Percentiles rank a stretch among this genome's conserved stretches.
Evolutionary conservation across 495 filamentous ascomycete species (phyloP).

Genomic region (Penicillium goetzii): DNA sequence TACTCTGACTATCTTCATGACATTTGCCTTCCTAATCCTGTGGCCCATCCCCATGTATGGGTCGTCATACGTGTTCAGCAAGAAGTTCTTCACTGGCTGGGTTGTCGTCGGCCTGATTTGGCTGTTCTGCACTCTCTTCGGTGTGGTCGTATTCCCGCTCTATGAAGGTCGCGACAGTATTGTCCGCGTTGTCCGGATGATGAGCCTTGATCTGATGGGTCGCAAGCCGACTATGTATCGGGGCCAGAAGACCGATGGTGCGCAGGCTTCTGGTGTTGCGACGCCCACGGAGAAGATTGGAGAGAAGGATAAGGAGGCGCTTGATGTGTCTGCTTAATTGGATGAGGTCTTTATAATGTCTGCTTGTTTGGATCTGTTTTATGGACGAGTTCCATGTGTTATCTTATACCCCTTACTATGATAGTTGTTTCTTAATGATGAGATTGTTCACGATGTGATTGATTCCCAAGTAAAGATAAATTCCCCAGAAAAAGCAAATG

Average conservation of each 20-base stretch:
- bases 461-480: neutral
- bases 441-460: neutral
- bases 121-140: conserved; percentile 76
- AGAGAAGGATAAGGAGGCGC: conserved; percentile 32
- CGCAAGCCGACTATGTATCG: conserved; percentile 45
- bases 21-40: conserved; percentile 75
- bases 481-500: too few species aligned
- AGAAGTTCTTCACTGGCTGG: conserved; percentile 93
- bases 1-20: conserved; percentile 73
- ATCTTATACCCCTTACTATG: conserved; percentile 25
- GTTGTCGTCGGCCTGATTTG: conserved; percentile 83
- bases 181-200: conserved; percentile 62
- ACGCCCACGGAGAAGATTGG: conserved; percentile 38
- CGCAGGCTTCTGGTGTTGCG: conserved; percentile 35
- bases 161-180: conserved; percentile 79
- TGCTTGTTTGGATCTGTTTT: conserved; percentile 2
- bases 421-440: neutral
- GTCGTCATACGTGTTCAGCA: conserved; percentile 81
- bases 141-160: conserved; percentile 81
- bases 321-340: conserved; percentile 18
- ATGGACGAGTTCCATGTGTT: neutral
- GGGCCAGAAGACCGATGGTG: conserved; percentile 28
- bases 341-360: conserved; percentile 11
- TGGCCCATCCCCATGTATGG: conserved; percentile 98
- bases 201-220: conserved; percentile 71